These are phyloP conservation scores for Dipteronia sinensis DNA, from an alignment of 345 rosid species.

Conservation along the genomic window DNA sequence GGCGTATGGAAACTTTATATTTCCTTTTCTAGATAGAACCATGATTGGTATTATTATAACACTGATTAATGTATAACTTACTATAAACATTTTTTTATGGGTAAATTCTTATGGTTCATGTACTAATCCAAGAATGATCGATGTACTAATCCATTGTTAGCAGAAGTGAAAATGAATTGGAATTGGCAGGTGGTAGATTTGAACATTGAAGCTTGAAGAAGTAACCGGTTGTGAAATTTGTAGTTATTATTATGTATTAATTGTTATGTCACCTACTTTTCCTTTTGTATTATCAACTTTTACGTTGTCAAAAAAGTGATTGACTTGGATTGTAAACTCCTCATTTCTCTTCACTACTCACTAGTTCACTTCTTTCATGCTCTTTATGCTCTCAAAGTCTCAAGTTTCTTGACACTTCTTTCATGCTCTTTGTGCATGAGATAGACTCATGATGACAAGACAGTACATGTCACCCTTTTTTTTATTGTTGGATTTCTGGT, in stretches of 20 bases:
- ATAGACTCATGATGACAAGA: conserved; percentile 8
- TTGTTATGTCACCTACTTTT: background rate
- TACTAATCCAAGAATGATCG: too few relatives aligned
- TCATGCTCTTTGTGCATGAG: background rate
- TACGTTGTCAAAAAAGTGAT: background rate
- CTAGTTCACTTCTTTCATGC: too few relatives aligned
- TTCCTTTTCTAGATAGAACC: background rate
- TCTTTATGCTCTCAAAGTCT: background rate
- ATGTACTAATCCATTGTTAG: background rate
- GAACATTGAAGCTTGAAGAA: background rate
- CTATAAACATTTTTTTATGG: too few relatives aligned
- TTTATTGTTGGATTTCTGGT: background rate
- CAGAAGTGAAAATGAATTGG: background rate
- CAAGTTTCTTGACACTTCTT: background rate
- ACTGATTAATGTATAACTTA: too few relatives aligned
- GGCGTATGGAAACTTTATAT: background rate
- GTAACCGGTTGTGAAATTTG: background rate
- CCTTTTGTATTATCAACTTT: background rate
- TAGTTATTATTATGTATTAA: too few relatives aligned
- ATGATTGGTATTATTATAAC: background rate
- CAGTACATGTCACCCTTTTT: background rate
- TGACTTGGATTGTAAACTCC: background rate
- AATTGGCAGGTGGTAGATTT: background rate
- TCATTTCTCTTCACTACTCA: background rate
- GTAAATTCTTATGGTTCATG: too few relatives aligned